Conservation (phyloP, 805 yeast species). For the Candida maris region DNA sequence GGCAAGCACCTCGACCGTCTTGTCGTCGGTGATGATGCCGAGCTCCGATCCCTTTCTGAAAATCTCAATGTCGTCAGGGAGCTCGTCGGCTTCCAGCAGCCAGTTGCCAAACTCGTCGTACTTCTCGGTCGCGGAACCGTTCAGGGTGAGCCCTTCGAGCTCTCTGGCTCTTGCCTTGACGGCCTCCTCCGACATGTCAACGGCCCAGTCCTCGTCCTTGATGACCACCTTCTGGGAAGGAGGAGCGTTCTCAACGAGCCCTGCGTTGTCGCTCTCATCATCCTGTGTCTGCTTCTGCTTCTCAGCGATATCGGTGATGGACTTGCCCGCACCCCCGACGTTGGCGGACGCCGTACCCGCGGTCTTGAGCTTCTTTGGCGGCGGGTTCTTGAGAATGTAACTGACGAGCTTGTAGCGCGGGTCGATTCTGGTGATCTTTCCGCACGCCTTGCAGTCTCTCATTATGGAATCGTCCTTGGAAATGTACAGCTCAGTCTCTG, state of each 20-base stretch:
- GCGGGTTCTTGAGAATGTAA: conserved; percentile 88
- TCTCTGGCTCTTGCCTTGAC: conserved; percentile 87
- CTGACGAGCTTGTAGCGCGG: conserved; percentile 84
- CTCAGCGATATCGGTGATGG: conserved; percentile 75
- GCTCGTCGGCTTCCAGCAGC: conserved; percentile 55
- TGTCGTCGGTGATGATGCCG: conserved; percentile 65
- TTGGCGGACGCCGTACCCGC: conserved; percentile 88
- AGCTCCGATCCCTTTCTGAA: conserved; percentile 84
- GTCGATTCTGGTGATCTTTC: conserved; percentile 80
- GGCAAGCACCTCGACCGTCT: conserved; percentile 86
- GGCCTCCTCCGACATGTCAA: conserved; percentile 95
- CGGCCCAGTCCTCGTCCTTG: conserved; percentile 95
- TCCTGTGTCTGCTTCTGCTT: conserved; percentile 36
- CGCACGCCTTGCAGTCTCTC: conserved; percentile 98
- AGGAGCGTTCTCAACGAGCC: conserved; percentile 47
- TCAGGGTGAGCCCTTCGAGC: conserved; percentile 59
- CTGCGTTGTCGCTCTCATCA: conserved; percentile 32
- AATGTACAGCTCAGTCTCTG: conserved; percentile 89
- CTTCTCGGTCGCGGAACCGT: conserved; percentile 40
- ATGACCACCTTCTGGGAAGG: conserved; percentile 63
- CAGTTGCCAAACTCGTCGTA: conserved; percentile 87
- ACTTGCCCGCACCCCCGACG: conserved; percentile 81
- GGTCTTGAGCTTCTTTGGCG: conserved; percentile 73
- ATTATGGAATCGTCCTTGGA: conserved; percentile 70
- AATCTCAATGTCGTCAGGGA: conserved; percentile 85